Evolutionary conservation across 331 rosid species (phyloP), one percentile per base, ranked within the genome.

Genomic region (Stylosanthes scabra): DNA sequence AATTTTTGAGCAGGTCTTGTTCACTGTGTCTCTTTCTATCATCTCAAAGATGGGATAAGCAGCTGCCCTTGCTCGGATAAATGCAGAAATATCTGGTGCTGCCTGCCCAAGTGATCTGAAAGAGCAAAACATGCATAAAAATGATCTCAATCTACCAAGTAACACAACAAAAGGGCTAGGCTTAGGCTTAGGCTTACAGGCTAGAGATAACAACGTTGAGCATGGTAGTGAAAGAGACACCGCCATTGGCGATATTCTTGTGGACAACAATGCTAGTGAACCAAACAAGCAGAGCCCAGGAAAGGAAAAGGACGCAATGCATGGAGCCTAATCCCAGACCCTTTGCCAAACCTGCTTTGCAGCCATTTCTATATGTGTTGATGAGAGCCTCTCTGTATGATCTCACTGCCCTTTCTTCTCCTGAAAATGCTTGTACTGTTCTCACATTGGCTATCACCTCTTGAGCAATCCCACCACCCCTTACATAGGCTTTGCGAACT

Each of bases 181-280:
- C 39, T 34, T 34, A 5, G 39, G 6, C 39, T 34, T 34, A 42
- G 51, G 71, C 98, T 86, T 83, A 93, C 98, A 93, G 87, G 89
- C 98, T 97, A 75, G 98, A 84, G 74, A 93, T 91, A 3, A 93
- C 98, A 56, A 93, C 98, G 59, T 93, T 93, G 75, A 93, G 96
- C 98, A 93, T 91, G 76, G 98, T 93, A 25, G 97, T 91, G 90
- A 93, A 93, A 50, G 98, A 89, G 25, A 91, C 96, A 55, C 98
- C 98, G 0, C 98, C 97, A 82, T 91, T 85, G 71, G 97, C 88
- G 11, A 93, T 89, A 11, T 74, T 63, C 85, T 91, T 91, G 80
- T 91, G 97, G 69, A 91, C 97, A 65, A 87, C 83, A 16, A 91
- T 6, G 84, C 97, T 91, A 54, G 91, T 89, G 86, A 78, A 91